These are phyloP conservation scores for Symbiodinium natans DNA, from an alignment of 73 alveolate species.

Conservation along the genomic window DNA sequence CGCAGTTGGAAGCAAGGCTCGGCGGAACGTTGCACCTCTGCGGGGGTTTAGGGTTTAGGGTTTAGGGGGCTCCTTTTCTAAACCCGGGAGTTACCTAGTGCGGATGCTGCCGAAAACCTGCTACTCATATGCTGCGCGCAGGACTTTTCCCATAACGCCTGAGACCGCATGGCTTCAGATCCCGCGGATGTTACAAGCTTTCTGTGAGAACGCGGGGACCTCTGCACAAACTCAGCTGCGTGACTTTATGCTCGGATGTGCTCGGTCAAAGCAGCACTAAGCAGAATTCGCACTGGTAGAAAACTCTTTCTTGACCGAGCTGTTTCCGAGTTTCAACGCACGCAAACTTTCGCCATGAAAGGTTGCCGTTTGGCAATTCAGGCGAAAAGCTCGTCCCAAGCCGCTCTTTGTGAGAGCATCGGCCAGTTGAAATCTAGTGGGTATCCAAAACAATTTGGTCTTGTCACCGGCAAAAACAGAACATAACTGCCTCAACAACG, in stretches of 20 bases:
- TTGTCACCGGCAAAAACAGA: background rate
- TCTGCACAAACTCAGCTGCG: no score
- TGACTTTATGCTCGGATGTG: no score
- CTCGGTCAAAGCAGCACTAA: no score
- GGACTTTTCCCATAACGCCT: no score
- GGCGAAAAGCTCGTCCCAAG: background rate
- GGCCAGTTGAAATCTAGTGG: background rate
- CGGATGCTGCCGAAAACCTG: no score
- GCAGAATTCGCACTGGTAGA: background rate
- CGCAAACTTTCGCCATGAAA: background rate
- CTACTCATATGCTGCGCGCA: no score
- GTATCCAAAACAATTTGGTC: background rate
- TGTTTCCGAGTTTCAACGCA: background rate
- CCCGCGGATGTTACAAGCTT: no score
- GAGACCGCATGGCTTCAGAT: no score
- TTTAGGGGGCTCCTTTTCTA: background rate
- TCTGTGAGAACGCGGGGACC: no score
- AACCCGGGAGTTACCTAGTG: no score
- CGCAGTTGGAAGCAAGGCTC: background rate
- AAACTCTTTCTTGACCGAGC: background rate
- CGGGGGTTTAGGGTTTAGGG: background rate
- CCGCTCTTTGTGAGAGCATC: constrained; percentile 2
- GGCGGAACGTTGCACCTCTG: background rate
- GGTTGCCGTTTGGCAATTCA: background rate
- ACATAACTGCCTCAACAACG: background rate